Evolutionary conservation across 768 basidiomycete species (phyloP), one percentile per base, ranked within the genome.

Genomic region (Hysterangium stoloniferum): DNA sequence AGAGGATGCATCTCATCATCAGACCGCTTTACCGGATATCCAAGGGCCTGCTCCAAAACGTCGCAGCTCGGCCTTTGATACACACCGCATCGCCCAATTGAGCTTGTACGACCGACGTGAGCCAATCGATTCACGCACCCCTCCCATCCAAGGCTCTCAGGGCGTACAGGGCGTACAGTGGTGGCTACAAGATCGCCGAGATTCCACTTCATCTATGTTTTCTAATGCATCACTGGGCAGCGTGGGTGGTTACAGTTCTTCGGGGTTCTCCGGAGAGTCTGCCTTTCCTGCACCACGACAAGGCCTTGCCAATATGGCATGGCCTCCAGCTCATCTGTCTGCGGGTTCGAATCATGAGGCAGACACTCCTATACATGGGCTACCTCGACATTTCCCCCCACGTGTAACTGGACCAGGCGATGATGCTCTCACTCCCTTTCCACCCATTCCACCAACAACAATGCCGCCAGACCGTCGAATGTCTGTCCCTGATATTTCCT

Each of bases 51-150:
- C 85, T 15, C 77, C 83, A 41, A 93, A 93, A 65, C 80, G 90
- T 57, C 78, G 90, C 42, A 84, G 87, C 28, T 93, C 91, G 15
- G 79, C 84, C 20, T 77, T 89, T 58, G 90, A 92, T 57, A 82
- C 85, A 6, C 79, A 80, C 51, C 71, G 82, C 45, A 79, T 92
- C 57, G 80, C 82, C 12, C 81, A 85, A 58, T 71, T 89, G 58
- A 83, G 77, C 62, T 67, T 90, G 57, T 78, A 84, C 60, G 86
- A 91, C 62, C 82, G 86, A 45, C 78, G 88, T 54, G 79, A 80
- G 61, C 89, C 87, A 17, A 72, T 81, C 22, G 87, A 89, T 64
- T 76, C 82, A 15, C 76, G 84, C 17, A 17, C 24, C 11, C 24
- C 36, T 13, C 1, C 9, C 6, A 53, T 57, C 46, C 52, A 48